Evolutionary conservation across 140 eudicot genomes (phyloP), one percentile per base, ranked within the genome.

Genomic region (Senecio squalidus): DNA sequence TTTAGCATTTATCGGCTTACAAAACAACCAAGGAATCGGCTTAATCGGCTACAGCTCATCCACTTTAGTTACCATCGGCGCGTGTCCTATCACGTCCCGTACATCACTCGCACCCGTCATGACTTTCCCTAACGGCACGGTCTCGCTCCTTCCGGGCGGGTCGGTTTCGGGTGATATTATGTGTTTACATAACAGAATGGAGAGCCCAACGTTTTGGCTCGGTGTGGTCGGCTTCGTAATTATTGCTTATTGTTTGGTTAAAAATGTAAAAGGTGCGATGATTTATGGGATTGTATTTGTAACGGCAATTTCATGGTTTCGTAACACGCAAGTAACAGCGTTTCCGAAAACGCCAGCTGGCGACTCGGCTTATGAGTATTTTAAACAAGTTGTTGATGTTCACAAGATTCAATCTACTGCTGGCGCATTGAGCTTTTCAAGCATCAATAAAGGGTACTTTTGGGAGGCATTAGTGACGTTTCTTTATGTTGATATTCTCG

Each of bases 401-500:
- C 96, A 83, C 67, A 73, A 60, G 28, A 91, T 91, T 10, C 73
- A 83, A 20, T 65, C 66, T 17, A 91, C 98, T 14, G 96, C 98
- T 6, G 98, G 94, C 0, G 96, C 96, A 4, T 60, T 91, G 29
- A 83, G 94, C 46, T 86, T 86, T 44, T 66, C 74, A 9, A 14
- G 43, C 47, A 69, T 91, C 15, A 74, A 76, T 22, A 75, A 79
- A 58, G 84, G 80, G n/a, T 36, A 61, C 17, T 91, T 91, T 36
- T 91, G 98, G 98, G 98, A 83, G 55, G 98, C 98, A 0, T 57
- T 91, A 11, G 43, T 91, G 1, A 91, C 96, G 0, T 87, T 91
- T 22, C 67, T 91, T 4, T 91, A 91, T 79, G 98, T 91, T 0
- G 98, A 91, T 20, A 77, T 91, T 9, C 60, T 91, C 3, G 98